These are phyloP conservation scores for Macrocybe gigantea DNA, from an alignment of 768 basidiomycete genomes.

Conservation along the genomic window DNA sequence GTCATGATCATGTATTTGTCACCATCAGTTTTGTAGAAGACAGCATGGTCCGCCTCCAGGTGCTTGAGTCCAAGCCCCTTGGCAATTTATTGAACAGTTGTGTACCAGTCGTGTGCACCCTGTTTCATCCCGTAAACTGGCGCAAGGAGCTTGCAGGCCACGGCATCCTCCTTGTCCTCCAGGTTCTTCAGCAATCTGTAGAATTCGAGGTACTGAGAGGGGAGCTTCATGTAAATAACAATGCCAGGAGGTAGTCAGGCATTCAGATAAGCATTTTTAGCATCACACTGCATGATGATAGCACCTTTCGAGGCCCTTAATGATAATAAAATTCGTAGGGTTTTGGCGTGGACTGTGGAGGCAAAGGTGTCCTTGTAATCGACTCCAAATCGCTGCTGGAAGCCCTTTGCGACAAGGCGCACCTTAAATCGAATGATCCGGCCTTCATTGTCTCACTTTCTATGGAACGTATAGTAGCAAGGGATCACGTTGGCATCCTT, in stretches of 20 bases:
- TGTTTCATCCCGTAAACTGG: conserved; percentile 17
- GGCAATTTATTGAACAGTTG: conserved; percentile 5
- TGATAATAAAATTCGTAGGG: conserved; percentile 14
- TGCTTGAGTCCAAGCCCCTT: conserved; percentile 8
- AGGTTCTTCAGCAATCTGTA: too few relatives aligned
- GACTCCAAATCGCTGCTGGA: conserved; percentile 29
- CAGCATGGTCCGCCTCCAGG: conserved; percentile 14
- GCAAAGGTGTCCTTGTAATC: conserved; percentile 34
- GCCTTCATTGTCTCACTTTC: conserved; percentile 32
- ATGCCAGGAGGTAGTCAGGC: too few relatives aligned
- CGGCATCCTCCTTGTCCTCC: conserved; percentile 9
- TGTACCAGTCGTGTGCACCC: conserved; percentile 15
- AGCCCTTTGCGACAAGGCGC: conserved; percentile 34
- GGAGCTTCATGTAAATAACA: too few relatives aligned
- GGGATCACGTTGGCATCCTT: too few relatives aligned
- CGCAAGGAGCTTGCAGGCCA: conserved; percentile 17
- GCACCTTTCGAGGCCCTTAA: conserved; percentile 11
- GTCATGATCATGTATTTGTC: background rate
- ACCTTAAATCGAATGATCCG: conserved; percentile 32
- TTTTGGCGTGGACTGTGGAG: conserved; percentile 18
- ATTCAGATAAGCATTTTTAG: too few relatives aligned
- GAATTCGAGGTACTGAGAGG: too few relatives aligned
- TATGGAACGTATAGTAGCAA: conserved; percentile 19
- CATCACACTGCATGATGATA: too few relatives aligned
- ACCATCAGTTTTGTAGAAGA: conserved; percentile 2